Evolutionary conservation across 306 rosid species (phyloP).

Genomic region (Vachellia pachyceras): DNA sequence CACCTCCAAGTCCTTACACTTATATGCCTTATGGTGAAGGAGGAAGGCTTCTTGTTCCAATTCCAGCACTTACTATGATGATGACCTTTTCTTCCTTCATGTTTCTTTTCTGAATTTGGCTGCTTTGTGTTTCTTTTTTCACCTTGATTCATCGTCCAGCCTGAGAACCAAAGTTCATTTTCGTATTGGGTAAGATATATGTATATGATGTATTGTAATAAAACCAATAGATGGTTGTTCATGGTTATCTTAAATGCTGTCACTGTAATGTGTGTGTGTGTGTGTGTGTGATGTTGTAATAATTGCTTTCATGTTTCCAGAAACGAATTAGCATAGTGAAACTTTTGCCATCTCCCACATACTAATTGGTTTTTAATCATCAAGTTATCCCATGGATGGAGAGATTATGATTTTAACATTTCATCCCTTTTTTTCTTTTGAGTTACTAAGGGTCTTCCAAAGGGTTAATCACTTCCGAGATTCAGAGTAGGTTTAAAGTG

Average conservation of each 20-base stretch:
- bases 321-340: not conserved
- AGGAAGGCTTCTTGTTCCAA: conserved; percentile 7
- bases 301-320: not conserved
- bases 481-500: too few species aligned
- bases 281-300: not conserved
- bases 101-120: conserved; percentile 35
- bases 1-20: conserved; percentile 39
- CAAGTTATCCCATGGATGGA: not conserved
- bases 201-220: not conserved
- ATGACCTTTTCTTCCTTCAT: conserved; percentile 27
- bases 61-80: conserved; percentile 24
- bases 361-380: not conserved
- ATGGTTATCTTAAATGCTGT: not conserved
- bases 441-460: too few species aligned
- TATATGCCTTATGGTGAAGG: conserved; percentile 43
- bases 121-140: conserved; percentile 26
- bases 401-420: not conserved
- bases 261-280: not conserved
- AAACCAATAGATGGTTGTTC: not conserved
- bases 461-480: too few species aligned
- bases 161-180: not conserved
- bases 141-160: conserved; percentile 5
- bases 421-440: too few species aligned
- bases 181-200: not conserved
- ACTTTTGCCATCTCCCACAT: not conserved